Conservation (phyloP, 192 early-diverging fungal species). For the Jimgerdemannia lactiflua region DNA sequence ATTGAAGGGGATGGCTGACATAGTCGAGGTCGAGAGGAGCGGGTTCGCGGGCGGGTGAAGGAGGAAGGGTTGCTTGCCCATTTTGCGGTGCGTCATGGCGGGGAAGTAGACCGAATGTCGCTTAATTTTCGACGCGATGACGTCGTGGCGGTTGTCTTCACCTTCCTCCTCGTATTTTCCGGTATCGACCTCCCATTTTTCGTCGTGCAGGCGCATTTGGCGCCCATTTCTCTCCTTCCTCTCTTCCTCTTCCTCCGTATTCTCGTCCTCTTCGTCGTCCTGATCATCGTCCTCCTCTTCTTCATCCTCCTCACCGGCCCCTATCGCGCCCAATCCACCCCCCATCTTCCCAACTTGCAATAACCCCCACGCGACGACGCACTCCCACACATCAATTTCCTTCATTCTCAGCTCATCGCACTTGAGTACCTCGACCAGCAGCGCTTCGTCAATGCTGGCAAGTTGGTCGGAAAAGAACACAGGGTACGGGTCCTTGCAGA, state of each 20-base stretch:
- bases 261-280: background rate
- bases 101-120: too few species aligned
- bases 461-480: background rate
- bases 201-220: background rate
- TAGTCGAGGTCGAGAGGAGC: background rate
- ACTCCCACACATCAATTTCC: slow-evolving; percentile 12
- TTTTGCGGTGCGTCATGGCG: background rate
- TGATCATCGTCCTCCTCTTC: background rate
- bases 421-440: slow-evolving; percentile 5
- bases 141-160: background rate
- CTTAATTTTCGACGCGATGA: too few species aligned
- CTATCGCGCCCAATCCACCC: background rate
- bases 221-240: background rate
- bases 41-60: background rate
- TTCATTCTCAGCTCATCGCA: slow-evolving; percentile 10
- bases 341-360: background rate
- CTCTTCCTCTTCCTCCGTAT: background rate
- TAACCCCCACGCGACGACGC: slow-evolving; percentile 6
- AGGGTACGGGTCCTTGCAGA: slow-evolving; percentile 13
- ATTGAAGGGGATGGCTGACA: background rate
- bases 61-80: background rate
- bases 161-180: background rate
- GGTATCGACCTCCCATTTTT: background rate
- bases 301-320: background rate
- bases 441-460: background rate